These are phyloP conservation scores for Austroboletus olivaceoglutinosus DNA, from an alignment of 1,284 basidiomycete species.

Conservation along the genomic window DNA sequence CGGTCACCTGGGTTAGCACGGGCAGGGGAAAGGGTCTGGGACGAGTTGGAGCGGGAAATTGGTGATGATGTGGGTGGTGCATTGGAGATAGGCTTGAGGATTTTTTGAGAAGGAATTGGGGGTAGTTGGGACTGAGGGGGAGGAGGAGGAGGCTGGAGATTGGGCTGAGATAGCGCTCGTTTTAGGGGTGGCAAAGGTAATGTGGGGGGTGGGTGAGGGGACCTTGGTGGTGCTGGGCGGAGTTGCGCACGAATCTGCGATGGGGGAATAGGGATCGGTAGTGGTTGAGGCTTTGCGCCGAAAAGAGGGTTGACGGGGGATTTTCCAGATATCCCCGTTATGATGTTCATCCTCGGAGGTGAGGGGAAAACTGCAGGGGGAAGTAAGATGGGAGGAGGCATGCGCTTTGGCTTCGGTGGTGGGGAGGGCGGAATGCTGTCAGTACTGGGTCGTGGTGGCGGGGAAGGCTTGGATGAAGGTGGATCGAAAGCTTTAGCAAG, in stretches of 20 bases:
- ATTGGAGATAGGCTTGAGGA: not conserved
- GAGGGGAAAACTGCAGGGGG: constrained; percentile 8
- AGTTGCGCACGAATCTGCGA: constrained; percentile 31
- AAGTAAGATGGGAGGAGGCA: constrained; percentile 14
- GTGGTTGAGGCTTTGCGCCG: constrained; percentile 23
- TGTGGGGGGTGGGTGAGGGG: constrained; percentile 15
- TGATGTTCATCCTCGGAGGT: constrained; percentile 21
- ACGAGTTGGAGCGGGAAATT: constrained; percentile 16
- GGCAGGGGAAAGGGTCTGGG: constrained; percentile 16
- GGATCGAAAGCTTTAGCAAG: constrained; percentile 9
- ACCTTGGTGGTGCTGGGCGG: constrained; percentile 27
- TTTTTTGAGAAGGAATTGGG: constrained; percentile 5
- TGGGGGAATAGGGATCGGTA: constrained; percentile 30
- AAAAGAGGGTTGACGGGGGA: constrained; percentile 28
- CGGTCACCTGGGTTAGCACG: constrained; percentile 33
- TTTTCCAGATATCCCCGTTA: constrained; percentile 25
- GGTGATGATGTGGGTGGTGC: constrained; percentile 1
- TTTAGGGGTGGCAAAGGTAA: constrained; percentile 23
- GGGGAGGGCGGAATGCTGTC: constrained; percentile 23
- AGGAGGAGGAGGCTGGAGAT: constrained; percentile 2
- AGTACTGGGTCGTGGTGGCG: constrained; percentile 5
- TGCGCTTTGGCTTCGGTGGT: constrained; percentile 22
- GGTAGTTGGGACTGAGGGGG: constrained; percentile 7
- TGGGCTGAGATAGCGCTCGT: constrained; percentile 15
- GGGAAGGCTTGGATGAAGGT: constrained; percentile 2